Percentiles rank a stretch among this genome's conserved stretches.
Conservation (phyloP, 441 rosid species). For the Populus hybrid region DNA sequence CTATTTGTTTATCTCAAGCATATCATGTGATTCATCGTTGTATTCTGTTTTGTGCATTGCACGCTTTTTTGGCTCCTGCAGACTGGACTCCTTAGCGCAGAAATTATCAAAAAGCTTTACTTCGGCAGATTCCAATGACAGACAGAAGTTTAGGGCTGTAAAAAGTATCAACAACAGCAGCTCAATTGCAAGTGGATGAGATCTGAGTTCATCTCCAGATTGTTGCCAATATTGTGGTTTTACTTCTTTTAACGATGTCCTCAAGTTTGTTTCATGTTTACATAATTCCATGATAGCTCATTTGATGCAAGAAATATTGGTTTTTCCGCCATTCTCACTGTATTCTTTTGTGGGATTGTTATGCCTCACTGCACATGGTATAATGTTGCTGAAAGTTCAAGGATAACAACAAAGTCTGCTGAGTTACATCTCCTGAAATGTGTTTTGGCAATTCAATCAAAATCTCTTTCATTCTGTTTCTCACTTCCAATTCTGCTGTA, state of each 20-base stretch:
- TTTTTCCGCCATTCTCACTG: conserved; percentile 71
- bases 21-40: no score
- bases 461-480: not conserved
- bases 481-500: not conserved
- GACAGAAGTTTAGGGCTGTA: not conserved
- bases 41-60: no score
- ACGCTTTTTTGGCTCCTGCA: conserved; percentile 33
- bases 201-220: no score
- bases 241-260: not conserved
- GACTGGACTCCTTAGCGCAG: conserved; percentile 89
- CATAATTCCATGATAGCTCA: conserved; percentile 1
- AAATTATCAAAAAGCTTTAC: conserved; percentile 70
- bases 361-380: conserved; percentile 99
- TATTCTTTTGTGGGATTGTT: conserved; percentile 92
- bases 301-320: not conserved
- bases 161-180: not conserved
- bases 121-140: conserved; percentile 60
- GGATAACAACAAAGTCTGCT: conserved; percentile 89
- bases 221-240: not conserved
- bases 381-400: conserved; percentile 83
- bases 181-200: not conserved
- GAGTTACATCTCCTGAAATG: conserved; percentile 5
- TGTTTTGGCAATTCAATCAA: conserved; percentile 5
- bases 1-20: no score
- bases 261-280: conserved; percentile 5